Base-by-base conservation (phyloP, 352 stramenopile genomes). In the Pythium graminicola region DNA sequence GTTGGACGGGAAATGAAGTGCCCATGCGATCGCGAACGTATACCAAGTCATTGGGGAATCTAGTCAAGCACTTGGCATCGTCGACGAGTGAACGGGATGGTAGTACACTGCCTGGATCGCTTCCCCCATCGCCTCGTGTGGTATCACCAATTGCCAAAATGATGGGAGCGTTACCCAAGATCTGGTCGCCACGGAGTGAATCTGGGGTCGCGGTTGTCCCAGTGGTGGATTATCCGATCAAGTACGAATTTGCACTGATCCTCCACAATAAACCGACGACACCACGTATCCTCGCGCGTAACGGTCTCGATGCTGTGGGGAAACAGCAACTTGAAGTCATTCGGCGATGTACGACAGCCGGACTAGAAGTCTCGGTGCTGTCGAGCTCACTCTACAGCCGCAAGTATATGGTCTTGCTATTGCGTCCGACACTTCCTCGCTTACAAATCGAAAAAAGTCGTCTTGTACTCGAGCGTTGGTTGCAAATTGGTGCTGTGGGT, bases 221-320 rank as follows among this genome's bases (percentile, higher is more conserved):
- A 2, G 54, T 70, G 3, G 54, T 67, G 4, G 79, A 86, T 46
- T 85, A 76, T 47, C 78, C 65, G 38, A 85, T 89, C 57, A 85
- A 83, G 61, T 93, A 91, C 57, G 80, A 93, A 50, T 93, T 91
- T 48, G 82, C 82, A 11, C 64, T 93, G 16, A 82, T 93, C 14
- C 57, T 93, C 31, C 79, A 88, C 63, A 90, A 93, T 54, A 89
- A 87, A 24, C 80, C 80, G 11, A 89, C 76, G 22, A 87, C 80
- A 10, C 73, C 79, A 3, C 73, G 80, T 6, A 85, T 87, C 50
- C 50, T 93, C 16, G 82, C 77, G 17, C 68, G 76, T 20, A 87
- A 88, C 23, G 82, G 82, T 19, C 64, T 93, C 1, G 82, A 91
- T 24, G 74, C 75, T 0, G 69, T 83, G 0, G 80, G 79, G 0